These are phyloP conservation scores for Cladophialophora chaetospira DNA, from an alignment of 2,329 filamentous ascomycete genomes.

Conservation along the genomic window DNA sequence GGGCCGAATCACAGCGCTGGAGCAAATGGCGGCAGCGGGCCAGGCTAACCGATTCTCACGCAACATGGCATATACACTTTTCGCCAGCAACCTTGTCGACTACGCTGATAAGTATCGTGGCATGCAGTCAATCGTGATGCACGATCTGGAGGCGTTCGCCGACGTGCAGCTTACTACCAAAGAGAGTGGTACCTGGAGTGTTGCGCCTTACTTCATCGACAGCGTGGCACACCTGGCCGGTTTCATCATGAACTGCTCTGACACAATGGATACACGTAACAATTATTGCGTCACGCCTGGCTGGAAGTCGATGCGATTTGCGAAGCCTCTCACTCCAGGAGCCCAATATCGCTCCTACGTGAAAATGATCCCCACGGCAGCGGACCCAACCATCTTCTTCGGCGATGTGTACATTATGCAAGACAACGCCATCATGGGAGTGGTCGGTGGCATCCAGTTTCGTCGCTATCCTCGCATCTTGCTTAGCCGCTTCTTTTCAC, in stretches of 20 bases:
- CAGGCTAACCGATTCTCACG: constrained; percentile 34
- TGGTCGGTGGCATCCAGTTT: constrained; percentile 41
- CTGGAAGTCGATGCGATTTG: constrained; percentile 36
- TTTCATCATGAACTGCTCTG: constrained; percentile 37
- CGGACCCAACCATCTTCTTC: constrained; percentile 37
- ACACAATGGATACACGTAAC: constrained; percentile 35
- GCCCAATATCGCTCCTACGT: constrained; percentile 39
- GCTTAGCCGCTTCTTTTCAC: constrained; percentile 45
- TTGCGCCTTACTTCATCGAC: constrained; percentile 35
- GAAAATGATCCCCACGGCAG: constrained; percentile 36
- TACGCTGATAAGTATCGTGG: constrained; percentile 37
- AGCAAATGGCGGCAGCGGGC: constrained; percentile 33
- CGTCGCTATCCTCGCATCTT: constrained; percentile 42
- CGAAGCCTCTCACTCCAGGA: constrained; percentile 33
- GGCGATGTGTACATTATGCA: constrained; percentile 47
- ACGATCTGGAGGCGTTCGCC: constrained; percentile 38
- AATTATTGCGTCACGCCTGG: constrained; percentile 42
- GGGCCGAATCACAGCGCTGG: constrained; percentile 35
- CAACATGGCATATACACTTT: constrained; percentile 41
- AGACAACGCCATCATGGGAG: constrained; percentile 38
- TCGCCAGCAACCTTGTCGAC: constrained; percentile 35
- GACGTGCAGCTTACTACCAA: constrained; percentile 35
- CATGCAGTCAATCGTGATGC: constrained; percentile 37
- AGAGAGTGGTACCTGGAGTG: constrained; percentile 36
- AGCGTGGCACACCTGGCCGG: constrained; percentile 32